Conservation (phyloP, 805 yeast species). For the Suhomyces sp. region DNA sequence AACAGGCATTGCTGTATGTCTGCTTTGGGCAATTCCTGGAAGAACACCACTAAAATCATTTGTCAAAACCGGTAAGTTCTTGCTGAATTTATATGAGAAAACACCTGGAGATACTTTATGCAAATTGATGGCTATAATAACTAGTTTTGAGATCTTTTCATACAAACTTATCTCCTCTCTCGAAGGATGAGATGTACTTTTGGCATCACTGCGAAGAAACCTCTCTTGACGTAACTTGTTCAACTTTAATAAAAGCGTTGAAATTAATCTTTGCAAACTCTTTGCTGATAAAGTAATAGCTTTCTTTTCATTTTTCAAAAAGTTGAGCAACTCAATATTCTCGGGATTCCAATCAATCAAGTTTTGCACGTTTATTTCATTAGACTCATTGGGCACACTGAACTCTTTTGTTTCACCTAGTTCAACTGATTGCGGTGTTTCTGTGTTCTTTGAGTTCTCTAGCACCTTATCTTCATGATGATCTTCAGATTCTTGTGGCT, state of each 20-base stretch:
- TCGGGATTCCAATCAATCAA: constrained; percentile 37
- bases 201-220: constrained; percentile 26
- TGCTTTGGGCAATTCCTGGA: constrained; percentile 53
- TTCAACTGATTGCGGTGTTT: constrained; percentile 3
- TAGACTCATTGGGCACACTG: neutral
- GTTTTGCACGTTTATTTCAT: constrained; percentile 27
- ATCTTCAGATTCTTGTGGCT: constrained; percentile 1
- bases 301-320: constrained; percentile 24
- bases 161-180: constrained; percentile 26
- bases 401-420: neutral
- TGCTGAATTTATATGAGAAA: constrained; percentile 30
- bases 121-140: constrained; percentile 31
- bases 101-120: constrained; percentile 23
- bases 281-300: constrained; percentile 24
- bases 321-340: constrained; percentile 20
- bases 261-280: constrained; percentile 33
- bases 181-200: constrained; percentile 25
- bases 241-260: constrained; percentile 29
- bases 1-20: constrained; percentile 2
- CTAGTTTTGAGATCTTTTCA: constrained; percentile 27
- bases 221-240: constrained; percentile 43
- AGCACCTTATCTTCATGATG: constrained; percentile 1
- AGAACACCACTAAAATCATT: constrained; percentile 75
- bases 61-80: constrained; percentile 63
- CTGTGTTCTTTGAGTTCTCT: neutral